Evolutionary conservation across 2,329 filamentous ascomycete species (phyloP), one percentile per base, ranked within the genome.

Genomic region (Zasmidium citrigriseum): DNA sequence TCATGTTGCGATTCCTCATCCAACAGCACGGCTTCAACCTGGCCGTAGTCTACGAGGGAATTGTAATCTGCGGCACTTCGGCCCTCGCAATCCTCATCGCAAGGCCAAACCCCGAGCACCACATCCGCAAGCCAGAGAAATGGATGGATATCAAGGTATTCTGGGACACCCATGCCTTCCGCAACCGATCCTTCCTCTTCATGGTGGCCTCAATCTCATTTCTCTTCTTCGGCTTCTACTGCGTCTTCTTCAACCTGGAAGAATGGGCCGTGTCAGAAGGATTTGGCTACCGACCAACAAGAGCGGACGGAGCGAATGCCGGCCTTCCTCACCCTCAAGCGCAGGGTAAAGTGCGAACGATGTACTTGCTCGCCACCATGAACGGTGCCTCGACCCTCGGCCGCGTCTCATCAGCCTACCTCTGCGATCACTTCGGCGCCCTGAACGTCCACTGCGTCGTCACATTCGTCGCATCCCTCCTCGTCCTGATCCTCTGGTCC

Each of bases 211-310:
- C 74, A 4, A 75, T 81, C n/a, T 71, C 74, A 1, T 77, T 79
- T 60, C 70, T 82, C 48, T 82, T 82, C 71, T 74, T 81, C 50
- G 80, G 80, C 21, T 82, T 82, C 66, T 82, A 82, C 60, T 76
- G 78, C 2, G 70, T 82, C 20, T 81, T 82, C 70, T 82, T 82
- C 73, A 81, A 80, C 59, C 74, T 82, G 25, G 79, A 82, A 66
- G 80, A 82, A 70, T 82, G 80, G 80, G 79, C 80, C 20, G 73
- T 77, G 16, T 64, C 71, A 11, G 67, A 67, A 22, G 77, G 77
- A 9, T 74, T 78, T 44, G 78, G 77, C 18, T 74, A 69, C 52
- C 62, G 64, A 11, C 69, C 73, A 12, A 52, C 62, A 16, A 54
- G 58, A 16, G 55, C 55, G 11, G 62, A 63, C n/a, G 64, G 66